phyloP scores from a whole-genome alignment of 805 yeast genomes.

The Candida michaelii region DNA sequence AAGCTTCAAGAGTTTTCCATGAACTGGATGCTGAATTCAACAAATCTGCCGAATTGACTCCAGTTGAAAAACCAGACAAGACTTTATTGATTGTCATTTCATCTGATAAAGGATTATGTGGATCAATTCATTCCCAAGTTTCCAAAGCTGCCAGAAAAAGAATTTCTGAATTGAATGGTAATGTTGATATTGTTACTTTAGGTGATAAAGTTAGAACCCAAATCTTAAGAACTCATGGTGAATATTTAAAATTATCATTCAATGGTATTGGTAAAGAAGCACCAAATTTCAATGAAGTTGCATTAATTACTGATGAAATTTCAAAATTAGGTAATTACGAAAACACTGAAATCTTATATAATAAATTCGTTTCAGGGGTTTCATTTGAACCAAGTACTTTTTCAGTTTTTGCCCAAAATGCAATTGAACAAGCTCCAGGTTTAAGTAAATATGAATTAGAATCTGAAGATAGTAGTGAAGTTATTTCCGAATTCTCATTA shows the following conservation, averaged over 20 bases:
- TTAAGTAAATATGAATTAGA: slow-evolving; percentile 77
- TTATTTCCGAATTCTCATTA: slow-evolving; percentile 80
- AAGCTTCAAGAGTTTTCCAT: slow-evolving; percentile 80
- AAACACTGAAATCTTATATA: slow-evolving; percentile 78
- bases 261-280: slow-evolving; percentile 95
- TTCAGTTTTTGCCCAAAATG: slow-evolving; percentile 64
- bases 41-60: slow-evolving; percentile 71
- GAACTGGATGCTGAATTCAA: slow-evolving; percentile 77
- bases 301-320: slow-evolving; percentile 85
- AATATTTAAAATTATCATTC: slow-evolving; percentile 70
- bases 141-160: slow-evolving; percentile 82
- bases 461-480: slow-evolving; percentile 64
- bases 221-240: slow-evolving; percentile 77
- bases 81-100: slow-evolving; percentile 84
- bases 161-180: slow-evolving; percentile 59
- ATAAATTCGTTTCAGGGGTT: slow-evolving; percentile 83
- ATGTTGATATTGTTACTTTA: slow-evolving; percentile 75
- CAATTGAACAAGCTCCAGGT: slow-evolving; percentile 83
- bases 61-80: slow-evolving; percentile 59
- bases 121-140: slow-evolving; percentile 94
- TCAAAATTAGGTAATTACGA: slow-evolving; percentile 67
- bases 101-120: slow-evolving; percentile 98
- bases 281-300: slow-evolving; percentile 88
- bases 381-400: slow-evolving; percentile 81
- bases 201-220: slow-evolving; percentile 96